Percentiles rank a stretch among this genome's conserved stretches.
phyloP scores from a whole-genome alignment of 495 filamentous ascomycete genomes.

The Sphaerosporella brunnea region DNA sequence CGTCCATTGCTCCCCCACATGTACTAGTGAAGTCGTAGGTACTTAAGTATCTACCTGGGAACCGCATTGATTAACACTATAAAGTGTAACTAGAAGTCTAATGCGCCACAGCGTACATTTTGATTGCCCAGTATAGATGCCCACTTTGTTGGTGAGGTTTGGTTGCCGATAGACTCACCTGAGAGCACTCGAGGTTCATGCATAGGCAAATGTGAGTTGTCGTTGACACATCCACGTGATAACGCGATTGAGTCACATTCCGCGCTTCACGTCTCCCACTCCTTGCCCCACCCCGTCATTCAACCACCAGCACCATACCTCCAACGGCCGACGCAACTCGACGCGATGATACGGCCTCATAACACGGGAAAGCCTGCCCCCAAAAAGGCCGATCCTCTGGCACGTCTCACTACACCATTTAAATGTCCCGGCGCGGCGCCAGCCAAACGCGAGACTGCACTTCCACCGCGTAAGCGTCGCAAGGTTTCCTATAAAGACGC shows the following conservation, averaged over 20 bases:
- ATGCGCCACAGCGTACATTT: too few relatives aligned
- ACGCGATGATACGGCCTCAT: constrained; percentile 1
- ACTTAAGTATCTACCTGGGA: too few relatives aligned
- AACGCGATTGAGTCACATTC: neutral
- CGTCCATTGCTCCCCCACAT: too few relatives aligned
- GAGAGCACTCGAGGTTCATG: too few relatives aligned
- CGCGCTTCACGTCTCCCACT: neutral
- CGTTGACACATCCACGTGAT: neutral
- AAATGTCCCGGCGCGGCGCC: constrained; percentile 77
- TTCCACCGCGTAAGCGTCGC: constrained; percentile 68
- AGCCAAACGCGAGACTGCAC: constrained; percentile 50
- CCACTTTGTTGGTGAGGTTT: too few relatives aligned
- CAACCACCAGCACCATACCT: neutral
- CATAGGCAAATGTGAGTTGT: too few relatives aligned
- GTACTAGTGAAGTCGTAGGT: too few relatives aligned
- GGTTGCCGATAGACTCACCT: too few relatives aligned
- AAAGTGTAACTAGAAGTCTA: too few relatives aligned
- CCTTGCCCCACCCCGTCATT: neutral
- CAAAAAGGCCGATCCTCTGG: constrained; percentile 33
- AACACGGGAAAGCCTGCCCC: neutral
- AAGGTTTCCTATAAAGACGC: constrained; percentile 81
- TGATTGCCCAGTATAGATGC: too few relatives aligned
- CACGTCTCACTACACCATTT: constrained; percentile 70
- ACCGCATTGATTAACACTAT: too few relatives aligned
- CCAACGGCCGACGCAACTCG: neutral